Evolutionary conservation across 345 rosid genomes (phyloP).

Genomic region (Boechera divaricarpa): DNA sequence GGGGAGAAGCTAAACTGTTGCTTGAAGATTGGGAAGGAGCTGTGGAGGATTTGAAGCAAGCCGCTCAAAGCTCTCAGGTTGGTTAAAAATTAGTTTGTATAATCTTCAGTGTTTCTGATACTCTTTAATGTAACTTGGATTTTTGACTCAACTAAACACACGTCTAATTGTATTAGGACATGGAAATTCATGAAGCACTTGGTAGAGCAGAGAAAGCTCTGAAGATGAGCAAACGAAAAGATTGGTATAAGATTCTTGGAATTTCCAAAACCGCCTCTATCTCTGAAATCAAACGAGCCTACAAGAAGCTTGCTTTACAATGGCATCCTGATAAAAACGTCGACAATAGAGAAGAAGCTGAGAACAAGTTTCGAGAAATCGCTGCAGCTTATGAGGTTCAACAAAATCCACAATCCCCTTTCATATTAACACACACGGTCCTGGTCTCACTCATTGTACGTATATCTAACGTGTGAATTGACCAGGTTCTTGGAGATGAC

Average conservation of each 20-base stretch:
- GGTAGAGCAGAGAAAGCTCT: slow-evolving; percentile 95
- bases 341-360: slow-evolving; percentile 93
- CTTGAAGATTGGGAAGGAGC: slow-evolving; percentile 99
- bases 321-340: slow-evolving; percentile 99
- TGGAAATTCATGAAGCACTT: slow-evolving; percentile 74
- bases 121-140: not conserved
- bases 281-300: slow-evolving; percentile 89
- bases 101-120: not conserved
- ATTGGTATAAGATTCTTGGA: slow-evolving; percentile 94
- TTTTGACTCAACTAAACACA: slow-evolving; percentile 24
- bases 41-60: slow-evolving; percentile 82
- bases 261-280: slow-evolving; percentile 79
- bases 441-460: not conserved
- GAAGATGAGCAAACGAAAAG: slow-evolving; percentile 95
- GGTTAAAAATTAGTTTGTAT: slow-evolving; percentile 31
- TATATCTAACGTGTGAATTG: slow-evolving; percentile 4
- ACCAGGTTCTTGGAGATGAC: slow-evolving; percentile 88
- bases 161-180: slow-evolving; percentile 59
- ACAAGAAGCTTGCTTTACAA: slow-evolving; percentile 93
- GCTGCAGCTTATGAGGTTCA: slow-evolving; percentile 98
- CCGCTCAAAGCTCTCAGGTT: slow-evolving; percentile 92
- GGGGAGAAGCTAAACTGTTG: slow-evolving; percentile 96
- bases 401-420: not conserved
- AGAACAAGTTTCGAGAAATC: slow-evolving; percentile 83
- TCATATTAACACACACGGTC: slow-evolving; percentile 18